Evolutionary conservation across 139 green algal genomes (phyloP), one percentile per base, ranked within the genome.

Genomic region (Deuterostichococcus epilithicus): DNA sequence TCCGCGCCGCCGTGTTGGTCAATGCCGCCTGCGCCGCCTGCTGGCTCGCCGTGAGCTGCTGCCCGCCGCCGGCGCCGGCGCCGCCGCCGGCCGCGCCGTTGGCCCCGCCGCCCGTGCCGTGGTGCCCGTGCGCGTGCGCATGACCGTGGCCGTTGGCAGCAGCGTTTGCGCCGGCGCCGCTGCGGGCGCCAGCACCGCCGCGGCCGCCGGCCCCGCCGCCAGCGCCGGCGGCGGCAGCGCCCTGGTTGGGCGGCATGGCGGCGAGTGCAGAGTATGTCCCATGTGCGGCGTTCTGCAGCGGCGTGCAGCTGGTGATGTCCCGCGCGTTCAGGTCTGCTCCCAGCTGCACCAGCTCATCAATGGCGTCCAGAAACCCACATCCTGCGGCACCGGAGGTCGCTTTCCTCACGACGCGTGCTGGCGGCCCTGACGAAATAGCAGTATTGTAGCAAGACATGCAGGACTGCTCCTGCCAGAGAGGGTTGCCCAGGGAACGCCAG

Each of bases 221-320:
- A 44, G 28, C 35, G 63, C 33, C 6, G 42, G 33, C 23, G 42
- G 36, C 26, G 58, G 52, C 10, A 5, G 13, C 20, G 18, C 47
- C 47, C 23, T 37, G 38, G 32, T 34, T 26, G 34, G 52, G n/a
- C 10, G 85, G 85, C 78, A 89, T 79, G 28, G 81, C 76, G 2
- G 87, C 83, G 1, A 91, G 79, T 3, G 87, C 87, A 5, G 83
- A 89, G 75, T 91, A 91, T 32, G 87, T 91, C 60, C 87, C 87
- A 66, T 91, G 87, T 1, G 87, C 87, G 5, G 83, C 84, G 65
- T 91, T 91, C 30, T 91, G 87, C 23, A 91, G 71, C 23, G 87
- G 86, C 18, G 86, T 91, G 77, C 87, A 91, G 26, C 86, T 68
- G 0, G 78, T 89, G 72, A 87, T 75, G 68, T 91, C 87, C 4